These are phyloP conservation scores for Gilbertella persicaria DNA, from an alignment of 371 early-diverging fungal genomes.

Conservation along the genomic window DNA sequence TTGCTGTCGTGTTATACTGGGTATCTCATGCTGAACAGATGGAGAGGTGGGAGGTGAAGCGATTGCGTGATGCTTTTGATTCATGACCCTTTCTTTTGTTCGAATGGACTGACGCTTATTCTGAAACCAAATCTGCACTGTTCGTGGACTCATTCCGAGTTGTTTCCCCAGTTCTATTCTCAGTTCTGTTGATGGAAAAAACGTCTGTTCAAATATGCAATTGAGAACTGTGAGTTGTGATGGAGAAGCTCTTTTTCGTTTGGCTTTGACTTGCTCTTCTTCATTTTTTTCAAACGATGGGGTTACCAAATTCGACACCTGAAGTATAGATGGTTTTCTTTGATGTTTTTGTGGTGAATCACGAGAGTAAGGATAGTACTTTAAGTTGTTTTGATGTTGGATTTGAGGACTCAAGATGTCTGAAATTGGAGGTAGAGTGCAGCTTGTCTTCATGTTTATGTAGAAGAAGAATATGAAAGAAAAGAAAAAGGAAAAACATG, in stretches of 20 bases:
- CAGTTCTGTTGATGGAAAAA: slow-evolving; percentile 68
- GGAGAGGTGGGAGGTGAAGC: no score
- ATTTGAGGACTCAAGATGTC: slow-evolving; percentile 19
- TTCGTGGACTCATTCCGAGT: slow-evolving; percentile 78
- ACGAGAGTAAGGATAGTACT: no score
- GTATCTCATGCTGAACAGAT: no score
- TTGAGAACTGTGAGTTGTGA: slow-evolving; percentile 49
- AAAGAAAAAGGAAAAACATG: not conserved
- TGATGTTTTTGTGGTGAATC: not conserved
- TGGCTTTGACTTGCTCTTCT: slow-evolving; percentile 34
- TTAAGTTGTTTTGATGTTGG: no score
- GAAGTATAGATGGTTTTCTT: not conserved
- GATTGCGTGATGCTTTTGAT: no score
- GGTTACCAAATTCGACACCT: slow-evolving; percentile 1
- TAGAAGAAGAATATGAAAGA: not conserved
- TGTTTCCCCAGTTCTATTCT: slow-evolving; percentile 82
- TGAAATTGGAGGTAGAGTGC: slow-evolving; percentile 34
- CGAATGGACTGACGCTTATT: slow-evolving; percentile 72
- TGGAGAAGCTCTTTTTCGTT: slow-evolving; percentile 47
- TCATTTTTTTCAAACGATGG: not conserved
- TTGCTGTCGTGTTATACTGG: no score
- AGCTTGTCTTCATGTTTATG: slow-evolving; percentile 7
- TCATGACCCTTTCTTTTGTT: not conserved
- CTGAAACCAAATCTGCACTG: slow-evolving; percentile 96
- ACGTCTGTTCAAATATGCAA: slow-evolving; percentile 53